Base-by-base conservation (phyloP, 2,329 filamentous ascomycete genomes). In the Ceratocystis cacaofunesta region DNA sequence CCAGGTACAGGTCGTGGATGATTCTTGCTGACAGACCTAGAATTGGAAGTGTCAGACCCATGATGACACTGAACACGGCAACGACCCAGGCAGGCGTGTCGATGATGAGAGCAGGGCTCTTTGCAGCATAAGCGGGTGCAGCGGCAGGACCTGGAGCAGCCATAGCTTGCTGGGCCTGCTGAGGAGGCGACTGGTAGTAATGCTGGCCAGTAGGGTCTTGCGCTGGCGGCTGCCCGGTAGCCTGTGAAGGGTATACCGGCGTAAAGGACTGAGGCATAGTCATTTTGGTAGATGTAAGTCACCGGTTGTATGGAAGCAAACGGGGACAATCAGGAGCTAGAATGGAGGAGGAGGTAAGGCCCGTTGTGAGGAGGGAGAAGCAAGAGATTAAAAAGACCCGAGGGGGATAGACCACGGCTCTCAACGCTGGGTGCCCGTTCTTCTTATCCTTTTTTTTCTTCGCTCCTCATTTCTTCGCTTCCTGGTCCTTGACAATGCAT, bases 31-130 rank as follows among this genome's bases (percentile, higher is more conserved):
- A 72, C 48, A 79, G 70, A n/a, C 70, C 78, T n/a, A 81, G 70
- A 30, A 78, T 72, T 28, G 78, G 68, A 46, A 81, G 43, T 1
- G 77, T 73, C 15, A 80, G 8, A 32, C 80, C 62, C 62, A 78
- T 69, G 67, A 80, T 78, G 48, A 75, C 68, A 17, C 74, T 72
- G 8, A 78, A 76, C 28, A 78, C 61, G 19, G 73, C 72, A 30
- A 75, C 70, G n/a, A 80, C 70, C 78, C 78, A 80, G 19, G 70
- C 64, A 7, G 79, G 78, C 25, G 77, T 75, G 43, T 71, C 68
- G 65, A 80, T 75, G 66, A 79, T 69, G 65, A 65, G 10, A n/a
- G 52, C 55, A 12, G 60, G 43, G 22, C 19, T 52, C 52, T 57
- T 32, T 43, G 22, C 32, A 25, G n/a, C n/a, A 19, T 43, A n/a